Base-by-base conservation (phyloP, 257 asterid species). In the Verbascum thapsus region DNA sequence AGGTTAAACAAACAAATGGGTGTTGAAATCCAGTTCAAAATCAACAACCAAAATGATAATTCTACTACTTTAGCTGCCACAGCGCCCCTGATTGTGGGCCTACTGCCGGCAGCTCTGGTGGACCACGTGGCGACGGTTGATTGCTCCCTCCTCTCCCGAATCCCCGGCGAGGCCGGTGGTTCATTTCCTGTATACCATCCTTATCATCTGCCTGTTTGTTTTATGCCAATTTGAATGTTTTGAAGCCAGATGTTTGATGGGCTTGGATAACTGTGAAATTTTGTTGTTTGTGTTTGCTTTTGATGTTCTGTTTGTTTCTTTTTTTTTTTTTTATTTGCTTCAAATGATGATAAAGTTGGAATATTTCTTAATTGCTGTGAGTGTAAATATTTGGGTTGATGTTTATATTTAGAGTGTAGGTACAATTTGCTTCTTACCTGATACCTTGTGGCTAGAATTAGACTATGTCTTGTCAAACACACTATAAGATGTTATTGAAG, bases 101-200 rank as follows among this genome's bases (percentile, higher is more conserved):
- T 91, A 35, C 95, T 83, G 64, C 98, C 98, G 3, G 77, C 96
- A 4, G 98, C 98, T 20, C 65, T 91, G 59, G 96, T 91, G 22
- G 98, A 91, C 81, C 95, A 88, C 69, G 84, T 86, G 51, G 96
- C 96, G 0, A 81, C 67, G 51, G 96, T 91, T 73, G 98, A 86
- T 83, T 77, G 73, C 71, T 69, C 95, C 63, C 83, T 91, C 75
- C 96, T 91, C 82, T 88, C 98, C 72, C 81, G 84, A 42, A 86
- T 91, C 63, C 78, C 88, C 3, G 98, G 98, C 6, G 95, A 91
- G 72, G 58, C 83, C 63, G 98, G 98, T 12, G 98, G 98, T 73
- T 91, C 98, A 51, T 92, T 89, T 61, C 97, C 97, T 43, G 97
- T 92, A 87, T 59, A 42, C 50, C 45, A 54, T 52, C 34, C 52